A percentile compares a stretch with the other conserved stretches of the same genome.
These are phyloP conservation scores for Opeltia flavorubescens DNA, from an alignment of 495 filamentous ascomycete species.

Conservation along the genomic window DNA sequence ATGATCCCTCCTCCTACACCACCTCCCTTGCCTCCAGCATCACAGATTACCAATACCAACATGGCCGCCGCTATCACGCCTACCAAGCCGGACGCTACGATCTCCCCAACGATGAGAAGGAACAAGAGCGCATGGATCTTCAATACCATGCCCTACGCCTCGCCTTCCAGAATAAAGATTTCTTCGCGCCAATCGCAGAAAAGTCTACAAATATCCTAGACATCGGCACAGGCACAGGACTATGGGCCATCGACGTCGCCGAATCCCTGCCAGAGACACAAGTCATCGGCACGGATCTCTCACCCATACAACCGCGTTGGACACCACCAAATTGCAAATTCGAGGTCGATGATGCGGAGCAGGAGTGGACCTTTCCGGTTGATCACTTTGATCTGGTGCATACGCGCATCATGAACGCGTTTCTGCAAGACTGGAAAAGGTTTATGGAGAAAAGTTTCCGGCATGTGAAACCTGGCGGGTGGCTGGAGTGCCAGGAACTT, in stretches of 20 bases:
- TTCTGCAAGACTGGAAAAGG: conserved; percentile 41
- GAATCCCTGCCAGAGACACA: background rate
- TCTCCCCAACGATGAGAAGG: conserved; percentile 8
- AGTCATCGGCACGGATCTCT: conserved; percentile 9
- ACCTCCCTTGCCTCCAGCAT: conserved; percentile 4
- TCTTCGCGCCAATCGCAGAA: conserved; percentile 41
- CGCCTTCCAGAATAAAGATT: conserved; percentile 42
- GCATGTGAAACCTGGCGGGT: conserved; percentile 49
- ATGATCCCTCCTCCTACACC: background rate
- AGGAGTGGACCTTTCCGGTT: conserved; percentile 31
- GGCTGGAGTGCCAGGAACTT: conserved; percentile 50
- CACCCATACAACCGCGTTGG: conserved; percentile 13
- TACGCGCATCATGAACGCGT: conserved; percentile 38
- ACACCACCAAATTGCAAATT: background rate
- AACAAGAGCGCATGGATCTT: conserved; percentile 31
- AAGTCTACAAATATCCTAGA: conserved; percentile 51
- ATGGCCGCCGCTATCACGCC: conserved; percentile 5
- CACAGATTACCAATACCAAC: conserved; percentile 3
- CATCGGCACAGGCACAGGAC: conserved; percentile 47
- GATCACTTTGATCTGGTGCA: conserved; percentile 50
- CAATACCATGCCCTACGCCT: conserved; percentile 36
- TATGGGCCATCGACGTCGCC: conserved; percentile 5
- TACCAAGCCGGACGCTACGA: conserved; percentile 5
- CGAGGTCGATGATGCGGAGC: conserved; percentile 33
- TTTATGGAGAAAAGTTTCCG: conserved; percentile 20